Evolutionary conservation across 2,329 filamentous ascomycete genomes (phyloP), one percentile per base, ranked within the genome.

Genomic region (Paecilomyces formosus): DNA sequence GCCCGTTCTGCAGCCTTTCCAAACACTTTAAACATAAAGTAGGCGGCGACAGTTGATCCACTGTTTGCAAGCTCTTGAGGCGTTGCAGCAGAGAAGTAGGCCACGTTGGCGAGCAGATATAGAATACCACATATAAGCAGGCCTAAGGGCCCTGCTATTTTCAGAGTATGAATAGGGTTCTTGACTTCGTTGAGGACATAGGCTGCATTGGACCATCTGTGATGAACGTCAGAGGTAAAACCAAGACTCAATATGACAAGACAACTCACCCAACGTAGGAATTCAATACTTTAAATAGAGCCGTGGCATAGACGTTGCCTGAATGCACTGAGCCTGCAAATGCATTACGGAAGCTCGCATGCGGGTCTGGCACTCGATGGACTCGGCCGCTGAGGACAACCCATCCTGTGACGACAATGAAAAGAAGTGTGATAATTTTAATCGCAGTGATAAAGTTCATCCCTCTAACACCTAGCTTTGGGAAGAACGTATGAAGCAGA

Each of bases 251-350:
- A 45, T 45, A 45, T 18, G n/a, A 18, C 13, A 8, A 45, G 18
- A 18, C 7, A 9, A 18, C 39, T 45, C 39, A 45, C 39, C 39
- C 39, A 18, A 3, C n/a, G 65, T 85, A 89, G 60, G 82, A 85
- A 82, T 86, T 89, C 65, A 89, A 86, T 61, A 89, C 85, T 64
- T 88, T 89, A 77, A 88, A 88, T 0, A 89, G 74, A 0, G 87
- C 85, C 1, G 84, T 88, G n/a, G 88, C 85, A 62, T 89, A 89
- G 1, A 84, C 81, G 63, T 81, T 86, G 7, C 83, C 82, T 0
- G 83, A 87, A 45, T 45, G 39, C 8, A 45, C 39, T 4, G 86
- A 88, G 8, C 86, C 86, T 53, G 81, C 79, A 62, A 89, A 89
- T 9, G 85, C 82, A 59, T 86, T 79, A 62, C 73, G 71, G 66